Percentiles rank a stretch among this genome's conserved stretches.
These are phyloP conservation scores for Prunus kanzakura DNA, from an alignment of 306 rosid genomes.

Conservation along the genomic window DNA sequence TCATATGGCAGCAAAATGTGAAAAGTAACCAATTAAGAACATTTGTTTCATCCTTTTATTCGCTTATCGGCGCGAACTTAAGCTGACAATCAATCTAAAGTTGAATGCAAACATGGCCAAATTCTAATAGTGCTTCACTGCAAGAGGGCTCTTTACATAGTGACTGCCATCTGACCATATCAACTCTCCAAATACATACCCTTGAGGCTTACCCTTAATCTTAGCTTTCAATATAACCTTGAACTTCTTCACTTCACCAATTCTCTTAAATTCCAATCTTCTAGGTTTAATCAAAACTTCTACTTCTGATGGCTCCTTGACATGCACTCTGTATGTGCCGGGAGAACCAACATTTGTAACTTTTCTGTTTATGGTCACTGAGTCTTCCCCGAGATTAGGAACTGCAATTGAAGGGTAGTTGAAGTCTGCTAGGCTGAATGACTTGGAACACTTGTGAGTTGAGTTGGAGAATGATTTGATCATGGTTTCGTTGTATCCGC, in stretches of 20 bases:
- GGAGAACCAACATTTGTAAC: slow-evolving; percentile 56
- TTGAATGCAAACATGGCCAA: background rate
- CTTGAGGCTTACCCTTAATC: background rate
- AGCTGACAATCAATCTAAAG: background rate
- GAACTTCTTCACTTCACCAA: slow-evolving; percentile 49
- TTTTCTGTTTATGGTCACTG: slow-evolving; percentile 34
- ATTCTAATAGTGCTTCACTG: slow-evolving; percentile 3
- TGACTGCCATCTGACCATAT: slow-evolving; percentile 42
- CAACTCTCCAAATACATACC: slow-evolving; percentile 33
- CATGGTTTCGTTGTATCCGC: slow-evolving; percentile 31
- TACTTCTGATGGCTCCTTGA: slow-evolving; percentile 33
- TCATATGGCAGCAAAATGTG: no score
- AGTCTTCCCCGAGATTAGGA: background rate
- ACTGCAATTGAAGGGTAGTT: slow-evolving; percentile 66
- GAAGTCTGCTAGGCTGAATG: slow-evolving; percentile 36
- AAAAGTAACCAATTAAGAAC: no score
- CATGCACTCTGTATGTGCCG: slow-evolving; percentile 29
- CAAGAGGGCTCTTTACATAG: slow-evolving; percentile 41
- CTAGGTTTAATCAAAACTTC: slow-evolving; percentile 35
- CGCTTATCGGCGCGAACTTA: background rate
- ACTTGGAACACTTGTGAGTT: slow-evolving; percentile 31
- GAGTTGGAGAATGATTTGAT: slow-evolving; percentile 24
- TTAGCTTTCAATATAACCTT: slow-evolving; percentile 19
- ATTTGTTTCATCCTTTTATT: no score
- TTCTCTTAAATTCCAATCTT: slow-evolving; percentile 22